Evolutionary conservation across 148 eudicot species (phyloP).

Genomic region (Nepenthes mirabilis): DNA sequence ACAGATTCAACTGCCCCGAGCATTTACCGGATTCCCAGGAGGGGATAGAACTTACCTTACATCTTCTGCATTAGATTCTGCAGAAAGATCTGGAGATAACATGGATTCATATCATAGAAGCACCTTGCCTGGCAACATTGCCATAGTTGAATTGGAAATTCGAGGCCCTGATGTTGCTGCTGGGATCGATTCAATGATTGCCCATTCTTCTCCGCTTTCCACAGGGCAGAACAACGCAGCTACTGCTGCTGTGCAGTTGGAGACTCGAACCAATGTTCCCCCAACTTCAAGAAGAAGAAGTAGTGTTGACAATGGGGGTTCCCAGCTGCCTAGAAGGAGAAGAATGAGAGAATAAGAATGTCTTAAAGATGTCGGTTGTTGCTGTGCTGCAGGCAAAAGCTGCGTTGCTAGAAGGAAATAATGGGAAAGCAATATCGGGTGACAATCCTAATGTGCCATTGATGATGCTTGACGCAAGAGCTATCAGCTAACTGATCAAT

Average conservation of each 20-base stretch:
- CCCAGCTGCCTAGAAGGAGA: slow-evolving; percentile 31
- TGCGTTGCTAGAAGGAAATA: no score
- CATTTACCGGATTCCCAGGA: slow-evolving; percentile 24
- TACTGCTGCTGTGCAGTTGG: slow-evolving; percentile 6
- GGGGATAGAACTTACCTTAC: slow-evolving; percentile 24
- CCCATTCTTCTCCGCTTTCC: slow-evolving; percentile 3
- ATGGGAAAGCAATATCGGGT: no score
- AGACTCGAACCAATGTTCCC: slow-evolving; percentile 4
- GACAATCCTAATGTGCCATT: no score
- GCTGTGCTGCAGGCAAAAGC: no score
- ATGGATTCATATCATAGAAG: slow-evolving; percentile 13
- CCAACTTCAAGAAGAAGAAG: slow-evolving; percentile 25
- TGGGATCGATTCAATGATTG: neutral
- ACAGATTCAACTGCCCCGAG: slow-evolving; percentile 15
- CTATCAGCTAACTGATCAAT: no score
- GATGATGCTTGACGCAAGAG: no score
- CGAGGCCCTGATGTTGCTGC: neutral
- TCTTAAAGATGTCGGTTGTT: neutral
- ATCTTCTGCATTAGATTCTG: slow-evolving; percentile 5
- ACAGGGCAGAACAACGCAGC: slow-evolving; percentile 10
- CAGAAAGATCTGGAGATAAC: slow-evolving; percentile 34
- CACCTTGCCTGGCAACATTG: slow-evolving; percentile 7
- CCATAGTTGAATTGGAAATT: slow-evolving; percentile 1
- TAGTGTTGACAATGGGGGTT: slow-evolving; percentile 12
- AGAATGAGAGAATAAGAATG: slow-evolving; percentile 7